Conservation (phyloP, 768 basidiomycete genomes). For the Sistotremastrum suecicum region DNA sequence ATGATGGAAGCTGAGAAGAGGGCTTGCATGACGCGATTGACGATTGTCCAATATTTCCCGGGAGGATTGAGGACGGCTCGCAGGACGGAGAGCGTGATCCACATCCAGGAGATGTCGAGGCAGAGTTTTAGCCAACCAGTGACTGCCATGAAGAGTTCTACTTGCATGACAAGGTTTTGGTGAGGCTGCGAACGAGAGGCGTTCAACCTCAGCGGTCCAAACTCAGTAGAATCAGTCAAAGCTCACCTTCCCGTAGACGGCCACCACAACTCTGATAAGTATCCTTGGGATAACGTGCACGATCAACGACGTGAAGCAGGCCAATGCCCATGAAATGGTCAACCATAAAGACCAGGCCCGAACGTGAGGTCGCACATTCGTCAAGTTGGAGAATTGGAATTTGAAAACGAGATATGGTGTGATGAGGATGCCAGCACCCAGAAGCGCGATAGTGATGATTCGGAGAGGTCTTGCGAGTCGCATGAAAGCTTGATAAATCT, state of each 20-base stretch:
- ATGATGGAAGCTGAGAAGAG: constrained; percentile 30
- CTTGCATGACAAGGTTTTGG: neutral
- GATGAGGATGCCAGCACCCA: constrained; percentile 51
- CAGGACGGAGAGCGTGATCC: constrained; percentile 59
- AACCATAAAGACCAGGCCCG: constrained; percentile 59
- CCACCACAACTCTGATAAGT: constrained; percentile 35
- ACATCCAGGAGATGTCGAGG: constrained; percentile 54
- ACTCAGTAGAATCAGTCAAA: neutral
- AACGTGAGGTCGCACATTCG: constrained; percentile 36
- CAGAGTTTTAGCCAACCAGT: constrained; percentile 57
- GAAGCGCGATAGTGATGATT: constrained; percentile 39
- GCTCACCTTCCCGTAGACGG: constrained; percentile 51
- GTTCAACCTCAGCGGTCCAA: neutral
- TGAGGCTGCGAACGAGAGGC: neutral
- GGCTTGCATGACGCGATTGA: constrained; percentile 59
- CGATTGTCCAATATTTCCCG: constrained; percentile 48
- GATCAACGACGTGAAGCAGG: constrained; percentile 43
- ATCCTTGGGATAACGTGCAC: constrained; percentile 50
- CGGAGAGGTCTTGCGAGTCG: constrained; percentile 46
- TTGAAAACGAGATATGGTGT: constrained; percentile 58
- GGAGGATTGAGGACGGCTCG: constrained; percentile 43
- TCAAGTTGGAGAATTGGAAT: constrained; percentile 36
- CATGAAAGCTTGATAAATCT: constrained; percentile 52
- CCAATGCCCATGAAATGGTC: constrained; percentile 49
- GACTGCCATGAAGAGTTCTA: constrained; percentile 51